A percentile compares a stretch with the other conserved stretches of the same genome.
These are phyloP conservation scores for Rhizophlyctis rosea DNA, from an alignment of 192 early-diverging fungal species.

Conservation along the genomic window DNA sequence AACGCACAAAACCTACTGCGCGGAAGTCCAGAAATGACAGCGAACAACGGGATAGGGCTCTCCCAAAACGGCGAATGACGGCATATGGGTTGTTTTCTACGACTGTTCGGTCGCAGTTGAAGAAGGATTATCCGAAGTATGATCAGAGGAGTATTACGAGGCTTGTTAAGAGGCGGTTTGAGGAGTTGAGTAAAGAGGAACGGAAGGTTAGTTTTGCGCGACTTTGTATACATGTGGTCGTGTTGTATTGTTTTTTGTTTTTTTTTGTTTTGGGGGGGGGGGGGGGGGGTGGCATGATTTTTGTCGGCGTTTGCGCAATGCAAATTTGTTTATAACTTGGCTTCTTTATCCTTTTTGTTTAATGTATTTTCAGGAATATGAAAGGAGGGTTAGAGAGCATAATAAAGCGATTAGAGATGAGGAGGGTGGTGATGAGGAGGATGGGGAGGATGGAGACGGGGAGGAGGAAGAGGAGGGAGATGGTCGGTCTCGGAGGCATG, in stretches of 20 bases:
- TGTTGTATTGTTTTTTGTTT: too few species aligned
- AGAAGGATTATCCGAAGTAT: constrained; percentile 17
- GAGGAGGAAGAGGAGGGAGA: not conserved
- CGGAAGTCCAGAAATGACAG: too few species aligned
- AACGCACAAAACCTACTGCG: not conserved
- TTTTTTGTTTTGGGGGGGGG: too few species aligned
- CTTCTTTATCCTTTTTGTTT: not conserved
- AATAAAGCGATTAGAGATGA: not conserved
- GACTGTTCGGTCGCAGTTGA: constrained; percentile 7
- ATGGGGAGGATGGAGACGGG: not conserved
- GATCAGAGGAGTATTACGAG: constrained; percentile 7
- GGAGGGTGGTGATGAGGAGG: not conserved
- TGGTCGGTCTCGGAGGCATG: not conserved
- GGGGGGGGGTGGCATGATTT: not conserved
- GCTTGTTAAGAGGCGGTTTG: constrained; percentile 20
- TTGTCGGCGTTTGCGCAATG: not conserved
- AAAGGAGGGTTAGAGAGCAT: constrained; percentile 1
- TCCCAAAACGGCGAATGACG: constrained; percentile 12
- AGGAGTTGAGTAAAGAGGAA: constrained; percentile 12
- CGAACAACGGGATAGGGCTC: not conserved
- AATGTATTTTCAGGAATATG: not conserved
- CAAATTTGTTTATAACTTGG: too few species aligned
- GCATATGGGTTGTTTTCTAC: constrained; percentile 19
- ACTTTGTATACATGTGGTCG: too few species aligned
- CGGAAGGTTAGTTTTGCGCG: constrained; percentile 14